Evolutionary conservation across 2,329 filamentous ascomycete species (phyloP).

Genomic region (Didymella sp.): DNA sequence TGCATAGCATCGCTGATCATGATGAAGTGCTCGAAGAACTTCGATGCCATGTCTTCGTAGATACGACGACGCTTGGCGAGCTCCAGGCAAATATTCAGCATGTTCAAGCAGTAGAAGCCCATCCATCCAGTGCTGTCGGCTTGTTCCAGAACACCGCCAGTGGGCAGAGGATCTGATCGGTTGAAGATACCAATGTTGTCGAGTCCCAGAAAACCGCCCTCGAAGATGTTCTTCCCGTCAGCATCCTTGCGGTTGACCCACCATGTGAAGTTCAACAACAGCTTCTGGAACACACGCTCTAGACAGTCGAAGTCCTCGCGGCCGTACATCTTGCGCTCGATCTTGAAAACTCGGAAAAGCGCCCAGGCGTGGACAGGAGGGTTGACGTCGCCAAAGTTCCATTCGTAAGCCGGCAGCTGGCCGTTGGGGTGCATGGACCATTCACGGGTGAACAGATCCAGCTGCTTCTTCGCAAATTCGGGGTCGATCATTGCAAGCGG

Average conservation of each 20-base stretch:
- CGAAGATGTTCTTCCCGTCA: slow-evolving; percentile 96
- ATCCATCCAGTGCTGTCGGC: slow-evolving; percentile 99
- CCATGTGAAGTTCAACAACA: slow-evolving; percentile 97
- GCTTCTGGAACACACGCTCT: slow-evolving; percentile 94
- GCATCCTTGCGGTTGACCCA: slow-evolving; percentile 97
- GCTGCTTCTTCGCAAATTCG: slow-evolving; percentile 96
- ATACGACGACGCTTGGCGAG: slow-evolving; percentile 92
- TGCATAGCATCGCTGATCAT: slow-evolving; percentile 97
- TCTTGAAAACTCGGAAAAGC: slow-evolving; percentile 95
- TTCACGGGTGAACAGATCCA: slow-evolving; percentile 93
- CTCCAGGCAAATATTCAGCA: slow-evolving; percentile 96
- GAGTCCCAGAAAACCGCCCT: slow-evolving; percentile 91
- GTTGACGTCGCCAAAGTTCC: slow-evolving; percentile 98
- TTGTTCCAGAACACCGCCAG: slow-evolving; percentile 91
- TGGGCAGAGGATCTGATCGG: slow-evolving; percentile 91
- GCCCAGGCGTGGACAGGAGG: slow-evolving; percentile 97
- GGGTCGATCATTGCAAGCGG: slow-evolving; percentile 96
- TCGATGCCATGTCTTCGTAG: slow-evolving; percentile 96
- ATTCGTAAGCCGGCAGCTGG: slow-evolving; percentile 90
- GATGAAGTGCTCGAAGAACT: slow-evolving; percentile 99
- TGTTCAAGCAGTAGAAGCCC: slow-evolving; percentile 95
- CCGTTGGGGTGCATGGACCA: slow-evolving; percentile 99
- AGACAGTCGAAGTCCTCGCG: slow-evolving; percentile 94
- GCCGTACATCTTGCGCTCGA: slow-evolving; percentile 96
- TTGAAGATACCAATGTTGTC: slow-evolving; percentile 99